Base-by-base conservation (phyloP, 2,329 filamentous ascomycete species). In the Piedraia hortae region DNA sequence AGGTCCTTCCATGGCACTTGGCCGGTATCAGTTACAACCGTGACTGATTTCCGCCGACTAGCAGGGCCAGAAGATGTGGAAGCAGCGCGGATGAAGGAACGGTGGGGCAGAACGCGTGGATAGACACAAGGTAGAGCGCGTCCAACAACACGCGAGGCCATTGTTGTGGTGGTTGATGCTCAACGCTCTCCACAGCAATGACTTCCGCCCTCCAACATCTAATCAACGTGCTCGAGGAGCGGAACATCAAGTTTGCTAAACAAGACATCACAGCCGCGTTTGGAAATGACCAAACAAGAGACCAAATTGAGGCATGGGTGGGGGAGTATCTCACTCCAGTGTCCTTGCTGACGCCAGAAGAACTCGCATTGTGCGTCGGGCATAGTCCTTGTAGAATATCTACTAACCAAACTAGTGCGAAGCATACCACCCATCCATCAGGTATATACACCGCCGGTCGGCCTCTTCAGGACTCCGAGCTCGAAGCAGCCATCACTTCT, bases 21-120 rank as follows among this genome's bases (percentile, higher is more conserved):
- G 5, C 82, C 82, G 37, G 77, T 71, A 35, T 91, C 82, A 35
- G 77, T 85, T 37, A 80, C 67, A 0, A 82, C 61, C 0, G 78
- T 90, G 12, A 91, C 65, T 17, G 65, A 56, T 37, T 60, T 66
- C 24, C 74, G 59, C 30, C 56, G 60, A 22, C 35, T 29, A 16
- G 36, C 27, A 15, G 42, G 28, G 22, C 29, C 25, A 5, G 32
- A 34, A 18, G 35, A 19, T 13, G 27, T 21, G 2, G 28, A 19
- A 32, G 21, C 34, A 29, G 14, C 27, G 17, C 26, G 26, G n/a
- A 18, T 9, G 9, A 16, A 20, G 13, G 17, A 14, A 14, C 3
- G 21, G 11, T 18, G 14, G 6, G 18, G 10, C 11, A 9, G 16
- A 8, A 12, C 7, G 8, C 10, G 4, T 5, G 4, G 4, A n/a